Base-by-base conservation (phyloP, 1,139 yeast genomes). In the Candida pseudocylindracea region DNA sequence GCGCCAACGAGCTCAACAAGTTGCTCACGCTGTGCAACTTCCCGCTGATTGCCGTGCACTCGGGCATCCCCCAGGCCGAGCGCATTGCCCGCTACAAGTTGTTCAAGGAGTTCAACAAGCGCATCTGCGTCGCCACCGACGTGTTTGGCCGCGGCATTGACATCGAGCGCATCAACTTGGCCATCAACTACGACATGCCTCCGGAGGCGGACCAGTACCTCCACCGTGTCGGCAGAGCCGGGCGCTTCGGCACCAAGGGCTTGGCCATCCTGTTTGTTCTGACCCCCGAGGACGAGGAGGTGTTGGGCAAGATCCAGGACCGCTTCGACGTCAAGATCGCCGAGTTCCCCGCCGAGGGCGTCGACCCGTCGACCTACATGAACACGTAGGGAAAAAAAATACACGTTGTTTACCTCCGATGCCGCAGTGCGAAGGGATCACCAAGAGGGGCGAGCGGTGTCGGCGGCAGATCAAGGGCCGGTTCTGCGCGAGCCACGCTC, bases 211-310 rank as follows among this genome's bases (percentile, higher is more conserved):
- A 88, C 58, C 95, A 88, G 59, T 88, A 88, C 60, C 71, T 88
- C 53, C 98, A 88, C 65, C 80, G 98, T 63, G 98, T 88, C 40
- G 98, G 98, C 53, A 83, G 98, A 72, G 98, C 98, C 45, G 98
- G 98, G 60, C 83, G 98, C 68, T 88, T 88, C 49, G 98, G 98
- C 65, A 88, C 98, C 53, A 88, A 88, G 63, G 98, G 98, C 61
- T 72, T 88, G 48, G 93, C 95, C 35, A 67, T 88, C 39, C 81
- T 95, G 33, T 79, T 88, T 45, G 93, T 88, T 35, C 67, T 92
- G 30, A 64, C 72, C 37, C 76, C 72, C 46, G 91, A 74, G 41
- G 98, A 88, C 50, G 83, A 81, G 55, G 81, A 76, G 59, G 80
- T 85, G 34, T 67, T 91, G 55, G 81, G 70, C 49, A 78, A 81